These are phyloP conservation scores for Ogataea hybrid DNA, from an alignment of 1,139 yeast species.

Conservation along the genomic window DNA sequence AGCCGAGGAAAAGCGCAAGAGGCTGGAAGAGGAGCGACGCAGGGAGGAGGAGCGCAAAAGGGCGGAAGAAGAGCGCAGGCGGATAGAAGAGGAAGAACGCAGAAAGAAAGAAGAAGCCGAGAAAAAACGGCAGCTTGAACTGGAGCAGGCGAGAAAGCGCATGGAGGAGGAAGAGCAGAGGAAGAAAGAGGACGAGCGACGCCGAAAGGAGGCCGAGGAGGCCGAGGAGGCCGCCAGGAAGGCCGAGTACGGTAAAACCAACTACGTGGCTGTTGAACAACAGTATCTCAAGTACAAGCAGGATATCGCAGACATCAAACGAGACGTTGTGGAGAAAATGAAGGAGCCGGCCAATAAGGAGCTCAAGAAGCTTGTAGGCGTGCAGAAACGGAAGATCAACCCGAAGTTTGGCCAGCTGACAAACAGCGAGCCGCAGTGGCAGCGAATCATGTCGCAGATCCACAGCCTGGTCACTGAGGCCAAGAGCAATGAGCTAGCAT, in stretches of 20 bases:
- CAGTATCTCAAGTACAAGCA: constrained; percentile 52
- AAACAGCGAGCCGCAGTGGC: constrained; percentile 60
- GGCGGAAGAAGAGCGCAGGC: constrained; percentile 20
- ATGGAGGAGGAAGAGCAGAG: constrained; percentile 26
- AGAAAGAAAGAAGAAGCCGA: constrained; percentile 21
- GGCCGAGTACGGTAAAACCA: constrained; percentile 34
- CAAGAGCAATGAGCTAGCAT: constrained; percentile 47
- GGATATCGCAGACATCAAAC: constrained; percentile 59
- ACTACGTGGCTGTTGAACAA: constrained; percentile 41
- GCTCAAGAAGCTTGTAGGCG: constrained; percentile 41
- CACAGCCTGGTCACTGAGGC: constrained; percentile 47
- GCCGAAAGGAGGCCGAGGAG: constrained; percentile 23
- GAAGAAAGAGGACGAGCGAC: constrained; percentile 23
- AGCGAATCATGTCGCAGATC: constrained; percentile 51
- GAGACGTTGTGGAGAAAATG: constrained; percentile 52
- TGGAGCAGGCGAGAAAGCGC: constrained; percentile 15
- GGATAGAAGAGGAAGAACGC: constrained; percentile 13
- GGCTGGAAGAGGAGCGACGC: background rate
- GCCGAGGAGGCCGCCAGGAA: constrained; percentile 24
- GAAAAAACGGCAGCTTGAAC: constrained; percentile 20
- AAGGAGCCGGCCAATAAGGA: constrained; percentile 41
- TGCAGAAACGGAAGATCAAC: constrained; percentile 69
- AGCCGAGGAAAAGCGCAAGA: constrained; percentile 9
- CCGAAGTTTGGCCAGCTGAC: constrained; percentile 93
- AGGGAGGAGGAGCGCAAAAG: constrained; percentile 3